Base-by-base conservation (phyloP, 805 yeast genomes). In the Peterozyma xylosa region DNA sequence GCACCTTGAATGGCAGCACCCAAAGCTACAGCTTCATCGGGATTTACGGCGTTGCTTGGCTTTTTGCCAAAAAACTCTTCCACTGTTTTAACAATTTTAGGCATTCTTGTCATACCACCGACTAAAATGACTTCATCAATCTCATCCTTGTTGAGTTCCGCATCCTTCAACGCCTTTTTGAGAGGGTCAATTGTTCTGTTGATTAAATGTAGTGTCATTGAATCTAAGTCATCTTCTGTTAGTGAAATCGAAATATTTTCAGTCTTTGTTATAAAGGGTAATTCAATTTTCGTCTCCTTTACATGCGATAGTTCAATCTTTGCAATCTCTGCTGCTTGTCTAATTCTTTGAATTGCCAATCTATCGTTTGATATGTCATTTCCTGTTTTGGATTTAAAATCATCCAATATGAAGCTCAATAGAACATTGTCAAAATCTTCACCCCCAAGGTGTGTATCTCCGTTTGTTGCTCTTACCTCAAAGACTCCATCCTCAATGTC, bases 1-100 rank as follows among this genome's bases (percentile, higher is more conserved):
- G 96, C 97, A 69, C 96, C 97, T 73, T 89, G 97, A 57, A 89
- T 90, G 47, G 96, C 96, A 52, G 97, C 97, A 71, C 97, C 97
- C 68, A 89, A 80, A 54, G 95, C 93, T 49, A 86, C 95, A 39
- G 95, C 95, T 73, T 86, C 95, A 62, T 86, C 95, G 41, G 97
- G 97, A 80, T 89, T 89, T 57, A 89, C 96, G 43, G 91, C 80
- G 73, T 85, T 88, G 60, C 86, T 84, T 55, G 96, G 95, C 55
- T 81, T 86, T 67, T 76, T 83, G 60, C 82, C 82, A 69, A 89
- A 89, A 58, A 86, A 74, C 43, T 74, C 62, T 70, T 79, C 81
- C 57, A 86, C 95, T 50, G 85, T 79, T 58, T 77, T 83, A 48
- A 81, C 66, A 54, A 86, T 90, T 78, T 84, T 85, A 57, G 95